Conservation (phyloP, 345 rosid species). For the Trapa bicornis region DNA sequence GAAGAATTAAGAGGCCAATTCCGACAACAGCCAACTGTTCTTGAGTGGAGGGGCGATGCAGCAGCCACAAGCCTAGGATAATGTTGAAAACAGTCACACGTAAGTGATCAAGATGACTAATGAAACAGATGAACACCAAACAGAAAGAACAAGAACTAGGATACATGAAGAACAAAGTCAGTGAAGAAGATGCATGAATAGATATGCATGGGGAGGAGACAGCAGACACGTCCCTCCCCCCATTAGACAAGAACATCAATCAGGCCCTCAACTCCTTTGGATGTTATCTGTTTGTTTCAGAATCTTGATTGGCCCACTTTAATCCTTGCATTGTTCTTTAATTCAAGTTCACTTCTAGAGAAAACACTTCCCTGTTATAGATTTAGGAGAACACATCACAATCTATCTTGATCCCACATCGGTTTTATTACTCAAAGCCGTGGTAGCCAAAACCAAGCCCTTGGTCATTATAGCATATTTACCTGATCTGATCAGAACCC, state of each 20-base stretch:
- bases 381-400: no score
- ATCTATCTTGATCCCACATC: no score
- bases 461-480: neutral
- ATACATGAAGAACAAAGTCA: neutral
- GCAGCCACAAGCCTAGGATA: neutral
- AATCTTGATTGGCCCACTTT: no score
- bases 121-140: neutral
- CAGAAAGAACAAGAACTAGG: neutral
- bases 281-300: no score
- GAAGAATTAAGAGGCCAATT: neutral
- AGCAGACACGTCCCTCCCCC: neutral
- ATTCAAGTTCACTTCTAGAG: no score
- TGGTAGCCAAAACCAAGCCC: neutral
- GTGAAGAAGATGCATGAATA: neutral
- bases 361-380: slow-evolving; percentile 23
- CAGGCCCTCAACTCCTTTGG: neutral
- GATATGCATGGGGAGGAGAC: neutral
- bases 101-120: neutral
- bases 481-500: neutral
- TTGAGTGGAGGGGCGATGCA: neutral
- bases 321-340: no score
- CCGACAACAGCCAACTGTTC: neutral
- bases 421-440: no score
- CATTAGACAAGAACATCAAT: neutral
- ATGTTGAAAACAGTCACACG: neutral